Evolutionary conservation across 169 alveolate genomes (phyloP).

Genomic region (Plasmodium vivax): DNA sequence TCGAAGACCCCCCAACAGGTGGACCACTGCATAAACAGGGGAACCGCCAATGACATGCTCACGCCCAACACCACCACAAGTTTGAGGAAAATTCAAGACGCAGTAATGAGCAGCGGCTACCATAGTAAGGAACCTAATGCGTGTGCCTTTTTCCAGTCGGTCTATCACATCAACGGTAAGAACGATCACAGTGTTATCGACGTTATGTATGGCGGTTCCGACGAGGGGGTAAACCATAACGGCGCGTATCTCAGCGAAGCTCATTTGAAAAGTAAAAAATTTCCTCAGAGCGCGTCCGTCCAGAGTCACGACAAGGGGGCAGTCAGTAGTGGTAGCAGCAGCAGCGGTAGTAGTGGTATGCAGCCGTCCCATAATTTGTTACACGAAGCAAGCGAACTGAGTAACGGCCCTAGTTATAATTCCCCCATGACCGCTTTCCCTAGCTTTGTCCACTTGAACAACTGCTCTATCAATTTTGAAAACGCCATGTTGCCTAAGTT

Average conservation of each 20-base stretch:
- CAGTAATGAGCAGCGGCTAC: not conserved
- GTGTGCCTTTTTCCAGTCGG: not conserved
- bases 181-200: not conserved
- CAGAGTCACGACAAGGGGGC: not conserved
- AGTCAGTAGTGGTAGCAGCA: not conserved
- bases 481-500: not conserved
- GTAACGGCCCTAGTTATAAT: not conserved
- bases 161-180: not conserved
- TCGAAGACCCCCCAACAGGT: constrained; percentile 7
- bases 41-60: not conserved
- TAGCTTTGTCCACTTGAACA: not conserved
- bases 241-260: not conserved
- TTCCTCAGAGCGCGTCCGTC: not conserved
- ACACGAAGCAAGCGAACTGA: not conserved
- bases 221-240: not conserved
- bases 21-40: not conserved
- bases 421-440: not conserved
- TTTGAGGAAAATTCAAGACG: constrained; percentile 1
- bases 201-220: not conserved
- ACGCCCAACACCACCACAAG: constrained; percentile 3
- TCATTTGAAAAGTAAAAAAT: not conserved
- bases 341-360: not conserved
- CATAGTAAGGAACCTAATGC: not conserved
- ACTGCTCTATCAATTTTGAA: not conserved
- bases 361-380: not conserved